Conservation (phyloP, 2,329 filamentous ascomycete genomes). For the Onygena corvina region DNA sequence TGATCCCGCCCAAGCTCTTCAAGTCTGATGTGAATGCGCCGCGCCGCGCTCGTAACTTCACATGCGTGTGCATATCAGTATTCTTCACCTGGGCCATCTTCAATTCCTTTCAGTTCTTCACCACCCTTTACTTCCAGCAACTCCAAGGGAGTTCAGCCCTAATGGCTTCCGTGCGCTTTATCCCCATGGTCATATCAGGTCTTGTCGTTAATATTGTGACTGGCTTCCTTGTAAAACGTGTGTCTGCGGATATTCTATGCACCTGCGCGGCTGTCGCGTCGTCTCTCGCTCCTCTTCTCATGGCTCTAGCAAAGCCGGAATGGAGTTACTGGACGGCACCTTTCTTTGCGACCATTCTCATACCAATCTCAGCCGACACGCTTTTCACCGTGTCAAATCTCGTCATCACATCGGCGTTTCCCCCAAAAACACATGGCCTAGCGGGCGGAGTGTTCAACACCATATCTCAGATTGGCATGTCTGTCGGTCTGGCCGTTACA, state of each 20-base stretch:
- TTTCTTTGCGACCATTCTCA: conserved; percentile 11
- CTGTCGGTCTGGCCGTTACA: conserved; percentile 42
- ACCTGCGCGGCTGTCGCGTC: conserved; percentile 9
- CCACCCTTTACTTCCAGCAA: conserved; percentile 38
- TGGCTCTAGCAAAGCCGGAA: conserved; percentile 10
- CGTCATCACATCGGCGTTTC: conserved; percentile 44
- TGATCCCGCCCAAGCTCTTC: conserved; percentile 51
- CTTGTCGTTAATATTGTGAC: conserved; percentile 13
- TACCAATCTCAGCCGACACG: conserved; percentile 14
- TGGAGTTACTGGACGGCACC: conserved; percentile 14
- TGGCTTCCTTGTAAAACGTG: conserved; percentile 11
- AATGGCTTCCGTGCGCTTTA: conserved; percentile 36
- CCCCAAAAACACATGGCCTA: conserved; percentile 44
- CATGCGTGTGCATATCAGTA: conserved; percentile 41
- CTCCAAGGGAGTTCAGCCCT: conserved; percentile 38
- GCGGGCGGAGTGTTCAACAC: conserved; percentile 53
- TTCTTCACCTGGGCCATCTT: conserved; percentile 35
- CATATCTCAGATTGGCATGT: conserved; percentile 44
- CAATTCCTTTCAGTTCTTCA: conserved; percentile 20
- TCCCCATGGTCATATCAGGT: conserved; percentile 37
- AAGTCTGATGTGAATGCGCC: conserved; percentile 39
- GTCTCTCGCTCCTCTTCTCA: conserved; percentile 12
- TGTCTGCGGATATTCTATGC: conserved; percentile 11
- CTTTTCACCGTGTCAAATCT: conserved; percentile 41
- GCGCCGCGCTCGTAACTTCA: conserved; percentile 39